Evolutionary conservation across 2,329 filamentous ascomycete genomes (phyloP), one percentile per base, ranked within the genome.

Genomic region (Xylariaceae sp.): DNA sequence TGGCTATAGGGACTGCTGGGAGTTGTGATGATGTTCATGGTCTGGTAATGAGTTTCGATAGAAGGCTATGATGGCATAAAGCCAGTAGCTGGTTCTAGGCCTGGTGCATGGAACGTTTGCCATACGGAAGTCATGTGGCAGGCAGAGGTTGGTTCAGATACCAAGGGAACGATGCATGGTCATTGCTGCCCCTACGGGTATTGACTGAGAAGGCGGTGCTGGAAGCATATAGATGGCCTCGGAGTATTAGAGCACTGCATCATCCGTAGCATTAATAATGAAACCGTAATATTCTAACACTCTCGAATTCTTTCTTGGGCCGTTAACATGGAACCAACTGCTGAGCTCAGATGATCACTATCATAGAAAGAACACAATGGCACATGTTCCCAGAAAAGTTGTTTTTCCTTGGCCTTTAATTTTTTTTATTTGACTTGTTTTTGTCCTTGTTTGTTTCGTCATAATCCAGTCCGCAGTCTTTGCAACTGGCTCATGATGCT

Each of bases 401-500:
- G n/a, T n/a, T n/a, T n/a, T n/a, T n/a, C n/a, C n/a, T n/a, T n/a
- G n/a, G n/a, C n/a, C n/a, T n/a, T n/a, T n/a, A n/a, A n/a, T n/a
- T n/a, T n/a, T n/a, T n/a, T n/a, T n/a, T n/a, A n/a, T n/a, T n/a
- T n/a, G n/a, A n/a, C n/a, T n/a, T n/a, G n/a, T n/a, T n/a, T n/a
- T n/a, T n/a, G n/a, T 24, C 21, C 15, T 13, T 34, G 6, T 26
- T 38, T 15, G 5, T 29, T 37, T 41, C 9, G 16, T 26, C 40
- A 73, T 38, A 77, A 52, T 1, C 74, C 75, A 28, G 67, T 70
- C 36, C 76, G 67, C 41, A 81, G 65, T 59, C 76, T 77, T 59
- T 80, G 76, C 43, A 80, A 59, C 57, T 81, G 77, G 59, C 71
- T 80, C 50, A 81, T 78, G 37, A 81, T 62, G 4, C 76, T 74